phyloP scores from a whole-genome alignment of 176 grass and related monocot species.

The Microstegium vimineum region DNA sequence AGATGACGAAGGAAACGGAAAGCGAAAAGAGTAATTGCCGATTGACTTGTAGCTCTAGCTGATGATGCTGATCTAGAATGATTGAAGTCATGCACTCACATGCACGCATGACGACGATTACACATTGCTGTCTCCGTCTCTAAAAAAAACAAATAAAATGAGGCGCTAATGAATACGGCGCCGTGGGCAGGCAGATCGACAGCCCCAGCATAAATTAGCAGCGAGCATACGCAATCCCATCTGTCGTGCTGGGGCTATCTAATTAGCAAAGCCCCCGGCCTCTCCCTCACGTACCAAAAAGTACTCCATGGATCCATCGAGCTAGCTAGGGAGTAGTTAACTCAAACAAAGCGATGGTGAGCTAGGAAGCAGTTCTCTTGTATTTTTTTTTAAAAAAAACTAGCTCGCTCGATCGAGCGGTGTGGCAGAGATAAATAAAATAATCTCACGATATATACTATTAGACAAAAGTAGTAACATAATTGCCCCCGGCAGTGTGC shows the following conservation, averaged over 20 bases:
- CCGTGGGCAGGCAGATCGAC: not conserved
- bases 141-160: not conserved
- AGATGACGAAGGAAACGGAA: not conserved
- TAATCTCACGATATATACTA: not conserved
- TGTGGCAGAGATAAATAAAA: not conserved
- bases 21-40: not conserved
- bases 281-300: not conserved
- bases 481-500: slow-evolving; percentile 3
- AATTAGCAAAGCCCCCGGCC: not conserved
- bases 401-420: not conserved
- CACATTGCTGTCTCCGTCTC: not conserved
- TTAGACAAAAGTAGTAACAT: not conserved
- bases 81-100: not conserved
- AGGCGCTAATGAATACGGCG: not conserved
- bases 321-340: not conserved
- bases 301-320: not conserved
- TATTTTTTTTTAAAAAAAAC: no score
- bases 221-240: not conserved
- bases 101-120: not conserved
- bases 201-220: slow-evolving; percentile 10
- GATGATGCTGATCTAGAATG: not conserved
- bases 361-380: not conserved
- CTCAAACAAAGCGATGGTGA: not conserved
- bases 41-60: not conserved
- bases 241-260: not conserved